A percentile compares a stretch with the other conserved stretches of the same genome.
Conservation (phyloP, 345 rosid species). For the Lagerstroemia speciosa region DNA sequence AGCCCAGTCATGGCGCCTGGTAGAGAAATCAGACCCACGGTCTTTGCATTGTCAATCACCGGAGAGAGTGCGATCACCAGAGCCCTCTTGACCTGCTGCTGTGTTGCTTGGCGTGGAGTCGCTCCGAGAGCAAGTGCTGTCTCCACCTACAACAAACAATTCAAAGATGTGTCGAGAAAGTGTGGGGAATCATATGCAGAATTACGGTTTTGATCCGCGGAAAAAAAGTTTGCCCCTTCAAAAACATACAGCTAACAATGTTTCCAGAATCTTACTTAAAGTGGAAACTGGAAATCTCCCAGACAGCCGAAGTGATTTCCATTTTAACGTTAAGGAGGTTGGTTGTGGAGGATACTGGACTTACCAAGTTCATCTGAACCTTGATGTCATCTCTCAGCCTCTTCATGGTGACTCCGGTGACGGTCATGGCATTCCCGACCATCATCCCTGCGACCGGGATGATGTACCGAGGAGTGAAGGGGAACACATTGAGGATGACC, state of each 20-base stretch:
- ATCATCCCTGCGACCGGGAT: conserved; percentile 89
- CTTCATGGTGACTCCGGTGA: conserved; percentile 93
- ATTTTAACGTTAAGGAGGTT: too few species aligned
- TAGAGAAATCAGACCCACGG: conserved; percentile 80
- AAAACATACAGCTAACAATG: too few species aligned
- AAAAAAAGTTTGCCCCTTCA: too few species aligned
- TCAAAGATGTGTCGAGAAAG: not conserved
- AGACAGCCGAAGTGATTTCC: not conserved
- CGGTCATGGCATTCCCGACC: conserved; percentile 95
- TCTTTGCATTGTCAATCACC: conserved; percentile 78
- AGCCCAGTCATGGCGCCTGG: conserved; percentile 94
- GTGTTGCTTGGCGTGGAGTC: conserved; percentile 68
- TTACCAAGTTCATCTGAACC: conserved; percentile 57
- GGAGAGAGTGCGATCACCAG: conserved; percentile 80
- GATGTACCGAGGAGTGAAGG: conserved; percentile 84
- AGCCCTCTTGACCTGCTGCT: conserved; percentile 66
- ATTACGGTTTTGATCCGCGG: not conserved
- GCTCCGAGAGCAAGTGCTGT: conserved; percentile 89
- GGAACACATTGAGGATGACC: conserved; percentile 60
- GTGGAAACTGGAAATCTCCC: not conserved
- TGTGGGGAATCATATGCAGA: not conserved
- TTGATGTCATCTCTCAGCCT: conserved; percentile 78
- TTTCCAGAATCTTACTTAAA: not conserved
- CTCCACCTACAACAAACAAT: conserved; percentile 44
- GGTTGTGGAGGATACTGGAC: not conserved